These are phyloP conservation scores for Malassezia yamatoensis DNA, from an alignment of 1,284 basidiomycete genomes.

Conservation along the genomic window DNA sequence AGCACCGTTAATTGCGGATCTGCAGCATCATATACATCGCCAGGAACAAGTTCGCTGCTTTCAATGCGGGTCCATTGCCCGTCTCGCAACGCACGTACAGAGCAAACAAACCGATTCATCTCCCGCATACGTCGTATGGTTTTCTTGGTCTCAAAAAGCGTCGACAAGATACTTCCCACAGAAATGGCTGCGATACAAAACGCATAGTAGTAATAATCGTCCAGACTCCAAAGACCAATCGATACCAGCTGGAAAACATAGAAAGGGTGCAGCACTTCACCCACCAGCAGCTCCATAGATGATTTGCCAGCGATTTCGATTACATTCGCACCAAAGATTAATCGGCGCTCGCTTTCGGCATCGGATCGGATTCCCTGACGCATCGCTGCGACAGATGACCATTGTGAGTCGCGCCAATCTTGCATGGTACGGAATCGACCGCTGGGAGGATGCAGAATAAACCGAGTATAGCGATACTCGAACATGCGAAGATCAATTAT, in stretches of 20 bases:
- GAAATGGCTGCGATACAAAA: slow-evolving; percentile 94
- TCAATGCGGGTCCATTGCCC: slow-evolving; percentile 54
- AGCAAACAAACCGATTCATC: slow-evolving; percentile 85
- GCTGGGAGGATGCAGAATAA: slow-evolving; percentile 71
- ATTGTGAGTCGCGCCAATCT: slow-evolving; percentile 80
- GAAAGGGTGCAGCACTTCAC: slow-evolving; percentile 52
- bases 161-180: slow-evolving; percentile 70
- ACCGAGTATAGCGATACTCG: slow-evolving; percentile 73
- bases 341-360: slow-evolving; percentile 41
- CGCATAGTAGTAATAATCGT: slow-evolving; percentile 86
- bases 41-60: slow-evolving; percentile 75
- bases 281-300: slow-evolving; percentile 67
- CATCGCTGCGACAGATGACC: slow-evolving; percentile 55
- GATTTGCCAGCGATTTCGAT: slow-evolving; percentile 88
- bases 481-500: slow-evolving; percentile 48
- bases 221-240: slow-evolving; percentile 83
- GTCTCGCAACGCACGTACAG: slow-evolving; percentile 63
- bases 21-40: slow-evolving; percentile 82
- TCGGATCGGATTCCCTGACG: slow-evolving; percentile 31
- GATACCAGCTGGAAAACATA: slow-evolving; percentile 90
- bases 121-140: slow-evolving; percentile 89
- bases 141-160: slow-evolving; percentile 75
- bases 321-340: slow-evolving; percentile 73
- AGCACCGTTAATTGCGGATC: slow-evolving; percentile 64
- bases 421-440: slow-evolving; percentile 73